Evolutionary conservation across 352 stramenopile genomes (phyloP).

Genomic region (Pythium dissotocum): DNA sequence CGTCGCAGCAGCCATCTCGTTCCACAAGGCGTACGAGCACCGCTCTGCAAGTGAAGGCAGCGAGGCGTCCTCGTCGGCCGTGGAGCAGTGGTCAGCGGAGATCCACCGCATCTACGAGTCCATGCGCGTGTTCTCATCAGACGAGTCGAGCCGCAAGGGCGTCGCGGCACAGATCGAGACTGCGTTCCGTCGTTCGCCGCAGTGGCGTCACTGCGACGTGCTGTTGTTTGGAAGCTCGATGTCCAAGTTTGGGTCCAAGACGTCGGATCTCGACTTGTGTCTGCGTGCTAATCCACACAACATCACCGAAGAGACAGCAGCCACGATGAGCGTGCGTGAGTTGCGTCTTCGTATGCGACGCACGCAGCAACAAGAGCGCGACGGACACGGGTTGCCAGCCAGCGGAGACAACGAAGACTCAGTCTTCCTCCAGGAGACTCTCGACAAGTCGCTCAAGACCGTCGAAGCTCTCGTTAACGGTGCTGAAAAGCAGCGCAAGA

Average conservation of each 20-base stretch:
- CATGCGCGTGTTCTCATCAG: slow-evolving; percentile 43
- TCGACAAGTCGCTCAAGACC: slow-evolving; percentile 47
- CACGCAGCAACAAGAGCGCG: slow-evolving; percentile 13
- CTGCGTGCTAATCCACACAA: slow-evolving; percentile 37
- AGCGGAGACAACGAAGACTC: slow-evolving; percentile 23
- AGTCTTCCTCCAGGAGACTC: slow-evolving; percentile 42
- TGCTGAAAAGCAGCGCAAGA: slow-evolving; percentile 33
- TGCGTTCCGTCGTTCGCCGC: slow-evolving; percentile 13
- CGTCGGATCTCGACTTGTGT: slow-evolving; percentile 80
- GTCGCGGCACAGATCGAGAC: slow-evolving; percentile 17
- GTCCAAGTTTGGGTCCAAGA: slow-evolving; percentile 69
- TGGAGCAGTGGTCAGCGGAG: slow-evolving; percentile 27
- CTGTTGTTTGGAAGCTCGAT: slow-evolving; percentile 78
- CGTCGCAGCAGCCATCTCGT: slow-evolving; percentile 50
- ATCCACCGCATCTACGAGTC: slow-evolving; percentile 40
- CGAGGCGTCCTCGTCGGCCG: slow-evolving; percentile 12
- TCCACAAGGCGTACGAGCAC: slow-evolving; percentile 33
- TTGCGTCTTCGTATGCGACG: slow-evolving; percentile 44
- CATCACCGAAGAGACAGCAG: slow-evolving; percentile 2
- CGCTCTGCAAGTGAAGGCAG: too few species aligned
- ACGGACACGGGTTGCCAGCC: slow-evolving; percentile 25
- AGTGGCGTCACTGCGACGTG: slow-evolving; percentile 20
- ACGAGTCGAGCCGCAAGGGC: slow-evolving; percentile 43
- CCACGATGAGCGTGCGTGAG: slow-evolving; percentile 40
- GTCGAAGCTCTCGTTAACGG: slow-evolving; percentile 51